Conservation (phyloP, 805 yeast genomes). For the Vanderwaltozyma yarrowii region DNA sequence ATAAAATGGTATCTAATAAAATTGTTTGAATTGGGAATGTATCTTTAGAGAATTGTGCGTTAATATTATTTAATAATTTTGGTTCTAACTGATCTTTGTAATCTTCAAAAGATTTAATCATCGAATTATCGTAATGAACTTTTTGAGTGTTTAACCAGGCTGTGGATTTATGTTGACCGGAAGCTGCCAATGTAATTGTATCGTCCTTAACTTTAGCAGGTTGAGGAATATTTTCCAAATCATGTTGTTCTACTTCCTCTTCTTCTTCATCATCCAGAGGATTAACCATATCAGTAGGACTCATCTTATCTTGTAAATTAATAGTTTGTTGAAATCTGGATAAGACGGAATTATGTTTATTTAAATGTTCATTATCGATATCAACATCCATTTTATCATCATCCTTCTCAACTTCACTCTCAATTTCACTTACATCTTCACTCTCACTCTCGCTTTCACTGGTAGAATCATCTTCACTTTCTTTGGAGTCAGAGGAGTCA, state of each 20-base stretch:
- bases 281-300: conserved; percentile 9
- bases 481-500: not conserved
- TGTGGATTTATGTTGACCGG: conserved; percentile 33
- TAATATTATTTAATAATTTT: conserved; percentile 27
- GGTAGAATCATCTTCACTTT: conserved; percentile 6
- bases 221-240: conserved; percentile 74
- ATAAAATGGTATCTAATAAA: conserved; percentile 20
- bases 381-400: conserved; percentile 6
- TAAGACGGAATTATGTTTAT: conserved; percentile 42
- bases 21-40: conserved; percentile 29
- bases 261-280: conserved; percentile 19
- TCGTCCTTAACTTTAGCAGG: conserved; percentile 40
- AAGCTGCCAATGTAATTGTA: conserved; percentile 17
- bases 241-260: conserved; percentile 23
- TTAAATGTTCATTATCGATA: conserved; percentile 4
- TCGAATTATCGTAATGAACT: conserved; percentile 20
- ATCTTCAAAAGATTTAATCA: conserved; percentile 17
- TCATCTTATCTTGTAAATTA: conserved; percentile 20
- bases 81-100: conserved; percentile 14
- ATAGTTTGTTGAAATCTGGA: conserved; percentile 42
- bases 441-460: conserved; percentile 1
- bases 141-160: conserved; percentile 26
- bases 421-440: conserved; percentile 10
- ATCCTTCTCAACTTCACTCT: conserved; percentile 11
- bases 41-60: conserved; percentile 14